Evolutionary conservation across 2,329 filamentous ascomycete genomes (phyloP).

Genomic region (Diaporthe caulivora): DNA sequence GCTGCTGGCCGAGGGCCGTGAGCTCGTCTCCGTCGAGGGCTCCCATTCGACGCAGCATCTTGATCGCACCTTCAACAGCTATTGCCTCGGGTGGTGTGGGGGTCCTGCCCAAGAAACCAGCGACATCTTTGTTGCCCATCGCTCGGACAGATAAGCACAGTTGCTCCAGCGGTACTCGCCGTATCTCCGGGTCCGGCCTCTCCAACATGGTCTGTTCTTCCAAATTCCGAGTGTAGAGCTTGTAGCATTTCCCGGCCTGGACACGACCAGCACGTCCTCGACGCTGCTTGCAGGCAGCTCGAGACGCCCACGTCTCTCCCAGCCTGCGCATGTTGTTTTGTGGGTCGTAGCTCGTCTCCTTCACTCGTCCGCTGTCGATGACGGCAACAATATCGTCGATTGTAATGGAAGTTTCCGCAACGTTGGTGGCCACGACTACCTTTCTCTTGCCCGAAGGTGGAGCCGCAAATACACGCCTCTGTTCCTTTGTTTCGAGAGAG

Average conservation of each 20-base stretch:
- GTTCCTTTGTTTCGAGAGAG: conserved; percentile 88
- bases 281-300: conserved; percentile 93
- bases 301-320: conserved; percentile 94
- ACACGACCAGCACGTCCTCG: conserved; percentile 95
- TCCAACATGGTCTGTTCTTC: conserved; percentile 86
- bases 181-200: conserved; percentile 92
- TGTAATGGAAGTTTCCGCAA: conserved; percentile 97
- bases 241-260: conserved; percentile 91
- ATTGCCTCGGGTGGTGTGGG: conserved; percentile 88
- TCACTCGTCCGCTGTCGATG: conserved; percentile 94
- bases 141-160: conserved; percentile 94
- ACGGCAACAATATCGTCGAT: conserved; percentile 98
- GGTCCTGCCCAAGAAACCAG: conserved; percentile 84
- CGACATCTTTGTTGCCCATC: conserved; percentile 90
- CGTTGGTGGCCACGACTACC: conserved; percentile 94
- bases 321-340: conserved; percentile 94
- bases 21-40: conserved; percentile 88
- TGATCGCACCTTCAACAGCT: conserved; percentile 88
- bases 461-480: conserved; percentile 85
- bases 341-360: conserved; percentile 94
- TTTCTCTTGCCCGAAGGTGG: conserved; percentile 87
- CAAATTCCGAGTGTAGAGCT: conserved; percentile 89
- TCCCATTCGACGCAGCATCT: conserved; percentile 84
- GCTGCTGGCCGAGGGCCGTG: conserved; percentile 89
- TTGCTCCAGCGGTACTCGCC: conserved; percentile 92